These are phyloP conservation scores for Stipa capillata DNA, from an alignment of 176 grass and related monocot species.

Conservation along the genomic window DNA sequence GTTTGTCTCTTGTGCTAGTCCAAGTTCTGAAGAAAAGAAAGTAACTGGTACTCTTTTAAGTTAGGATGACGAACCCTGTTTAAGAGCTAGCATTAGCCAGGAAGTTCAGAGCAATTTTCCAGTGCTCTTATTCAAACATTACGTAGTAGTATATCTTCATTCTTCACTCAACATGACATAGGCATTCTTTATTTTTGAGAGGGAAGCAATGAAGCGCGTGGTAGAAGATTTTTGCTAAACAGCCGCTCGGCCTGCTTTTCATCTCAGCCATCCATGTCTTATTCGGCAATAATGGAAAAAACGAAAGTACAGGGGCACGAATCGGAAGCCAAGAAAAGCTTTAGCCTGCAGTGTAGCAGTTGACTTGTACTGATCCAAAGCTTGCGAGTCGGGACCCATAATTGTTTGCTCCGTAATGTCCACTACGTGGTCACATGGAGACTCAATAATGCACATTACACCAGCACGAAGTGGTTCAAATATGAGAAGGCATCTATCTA, in stretches of 20 bases:
- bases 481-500: too few relatives aligned
- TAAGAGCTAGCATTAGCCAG: background rate
- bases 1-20: background rate
- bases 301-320: background rate
- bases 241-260: background rate
- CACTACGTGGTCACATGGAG: constrained; percentile 2
- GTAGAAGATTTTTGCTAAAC: background rate
- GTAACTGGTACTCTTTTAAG: background rate
- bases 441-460: background rate
- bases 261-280: background rate
- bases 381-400: background rate
- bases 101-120: background rate
- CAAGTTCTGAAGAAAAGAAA: background rate
- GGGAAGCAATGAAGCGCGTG: background rate
- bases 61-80: background rate
- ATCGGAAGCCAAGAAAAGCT: background rate
- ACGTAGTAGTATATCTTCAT: background rate
- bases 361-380: background rate
- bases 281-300: background rate
- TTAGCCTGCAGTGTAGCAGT: background rate
- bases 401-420: background rate
- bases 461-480: background rate
- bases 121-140: background rate
- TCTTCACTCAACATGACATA: too few relatives aligned
- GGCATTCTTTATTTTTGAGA: background rate